Evolutionary conservation across 164 flowering plant genomes (phyloP).

Genomic region (Macadamia integrifolia): DNA sequence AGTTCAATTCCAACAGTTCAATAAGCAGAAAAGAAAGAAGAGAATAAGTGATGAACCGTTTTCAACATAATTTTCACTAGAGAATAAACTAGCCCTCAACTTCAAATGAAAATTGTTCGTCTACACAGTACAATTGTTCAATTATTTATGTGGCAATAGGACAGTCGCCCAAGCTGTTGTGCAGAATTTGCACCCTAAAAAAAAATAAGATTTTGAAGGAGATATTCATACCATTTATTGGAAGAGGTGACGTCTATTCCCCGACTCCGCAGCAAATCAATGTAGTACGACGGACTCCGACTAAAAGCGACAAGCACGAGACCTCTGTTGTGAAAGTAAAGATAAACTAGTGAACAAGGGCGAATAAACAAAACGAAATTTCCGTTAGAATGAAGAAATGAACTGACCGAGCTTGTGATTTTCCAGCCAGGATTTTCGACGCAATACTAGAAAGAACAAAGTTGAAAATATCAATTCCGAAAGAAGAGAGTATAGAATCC

Average conservation of each 20-base stretch:
- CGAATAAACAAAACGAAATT: background rate
- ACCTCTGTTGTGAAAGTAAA: constrained; percentile 42
- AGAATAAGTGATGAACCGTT: too few relatives aligned
- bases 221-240: constrained; percentile 37
- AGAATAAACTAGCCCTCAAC: background rate
- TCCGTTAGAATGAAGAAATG: background rate
- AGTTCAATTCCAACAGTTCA: background rate
- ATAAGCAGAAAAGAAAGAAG: background rate
- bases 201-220: background rate
- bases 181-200: background rate
- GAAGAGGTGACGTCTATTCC: constrained; percentile 36
- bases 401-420: constrained; percentile 63
- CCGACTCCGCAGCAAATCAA: constrained; percentile 43
- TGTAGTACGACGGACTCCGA: constrained; percentile 60
- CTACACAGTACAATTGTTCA: too few relatives aligned
- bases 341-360: background rate
- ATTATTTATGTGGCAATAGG: background rate
- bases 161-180: background rate
- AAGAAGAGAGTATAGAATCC: constrained; percentile 48
- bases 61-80: too few relatives aligned
- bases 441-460: constrained; percentile 51
- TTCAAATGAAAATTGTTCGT: background rate
- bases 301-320: constrained; percentile 61
- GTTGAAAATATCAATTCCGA: constrained; percentile 51
- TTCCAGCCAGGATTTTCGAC: constrained; percentile 47